phyloP scores from a whole-genome alignment of 257 asterid species.

The Linderniella brevidens region DNA sequence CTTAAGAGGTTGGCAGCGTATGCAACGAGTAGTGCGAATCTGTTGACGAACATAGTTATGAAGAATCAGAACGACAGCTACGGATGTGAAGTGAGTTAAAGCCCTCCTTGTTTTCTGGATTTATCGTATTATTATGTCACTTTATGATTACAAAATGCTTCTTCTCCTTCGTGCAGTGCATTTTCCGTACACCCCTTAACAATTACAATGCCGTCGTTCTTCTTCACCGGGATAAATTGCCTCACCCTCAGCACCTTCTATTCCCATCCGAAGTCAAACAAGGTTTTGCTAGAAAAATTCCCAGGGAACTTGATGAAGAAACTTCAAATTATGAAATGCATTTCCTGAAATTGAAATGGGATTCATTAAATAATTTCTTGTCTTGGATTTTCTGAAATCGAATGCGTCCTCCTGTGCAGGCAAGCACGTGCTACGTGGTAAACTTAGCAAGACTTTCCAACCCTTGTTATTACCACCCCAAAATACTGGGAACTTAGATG shows the following conservation, averaged over 20 bases:
- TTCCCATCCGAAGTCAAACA: conserved; percentile 69
- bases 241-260: conserved; percentile 67
- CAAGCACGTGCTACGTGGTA: conserved; percentile 44
- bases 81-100: conserved; percentile 73
- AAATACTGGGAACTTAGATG: conserved; percentile 25
- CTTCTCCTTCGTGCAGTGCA: conserved; percentile 40
- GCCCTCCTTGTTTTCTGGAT: conserved; percentile 8
- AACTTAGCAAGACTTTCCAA: conserved; percentile 51
- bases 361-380: not conserved
- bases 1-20: conserved; percentile 71
- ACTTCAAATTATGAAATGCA: not conserved
- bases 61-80: conserved; percentile 43
- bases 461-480: conserved; percentile 46
- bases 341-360: not conserved
- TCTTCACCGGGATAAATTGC: conserved; percentile 70
- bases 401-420: conserved; percentile 21
- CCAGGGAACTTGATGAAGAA: not conserved
- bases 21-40: conserved; percentile 66
- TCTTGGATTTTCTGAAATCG: not conserved
- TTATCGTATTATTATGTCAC: conserved; percentile 1
- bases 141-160: conserved; percentile 2
- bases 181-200: conserved; percentile 88
- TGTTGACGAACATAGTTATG: conserved; percentile 41
- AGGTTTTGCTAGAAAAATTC: conserved; percentile 22
- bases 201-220: conserved; percentile 81